Conservation (phyloP, 345 rosid species). For the Punica granatum region DNA sequence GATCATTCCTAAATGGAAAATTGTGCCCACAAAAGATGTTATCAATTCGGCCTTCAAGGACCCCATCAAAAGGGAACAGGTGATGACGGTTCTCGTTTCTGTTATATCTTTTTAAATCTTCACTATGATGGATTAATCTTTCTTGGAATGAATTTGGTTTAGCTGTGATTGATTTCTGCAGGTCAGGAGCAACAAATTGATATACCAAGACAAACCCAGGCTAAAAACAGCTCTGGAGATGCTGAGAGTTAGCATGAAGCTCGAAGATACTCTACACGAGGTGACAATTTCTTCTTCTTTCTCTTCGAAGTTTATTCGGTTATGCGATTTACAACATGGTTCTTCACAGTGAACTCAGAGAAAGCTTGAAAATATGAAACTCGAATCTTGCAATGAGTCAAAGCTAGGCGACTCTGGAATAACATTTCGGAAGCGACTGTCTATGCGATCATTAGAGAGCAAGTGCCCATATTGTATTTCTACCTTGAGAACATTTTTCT, state of each 20-base stretch:
- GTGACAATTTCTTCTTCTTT: slow-evolving; percentile 16
- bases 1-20: slow-evolving; percentile 94
- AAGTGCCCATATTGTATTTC: too few species aligned
- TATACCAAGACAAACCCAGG: slow-evolving; percentile 95
- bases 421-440: too few species aligned
- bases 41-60: slow-evolving; percentile 78
- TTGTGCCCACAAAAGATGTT: slow-evolving; percentile 85
- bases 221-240: slow-evolving; percentile 89
- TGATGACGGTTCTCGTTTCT: background rate
- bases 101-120: background rate
- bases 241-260: slow-evolving; percentile 84
- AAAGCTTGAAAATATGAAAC: too few species aligned
- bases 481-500: too few species aligned
- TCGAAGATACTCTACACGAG: slow-evolving; percentile 63
- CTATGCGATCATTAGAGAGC: too few species aligned
- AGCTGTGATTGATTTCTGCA: slow-evolving; percentile 16
- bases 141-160: background rate
- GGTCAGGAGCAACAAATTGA: slow-evolving; percentile 79
- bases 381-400: too few species aligned
- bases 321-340: background rate
- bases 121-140: background rate
- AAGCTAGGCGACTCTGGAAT: too few species aligned
- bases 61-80: slow-evolving; percentile 77
- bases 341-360: too few species aligned
- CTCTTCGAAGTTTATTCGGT: background rate